A percentile compares a stretch with the other conserved stretches of the same genome.
Evolutionary conservation across 1,139 yeast species (phyloP).

Genomic region (Debaryomyces robertsiae): DNA sequence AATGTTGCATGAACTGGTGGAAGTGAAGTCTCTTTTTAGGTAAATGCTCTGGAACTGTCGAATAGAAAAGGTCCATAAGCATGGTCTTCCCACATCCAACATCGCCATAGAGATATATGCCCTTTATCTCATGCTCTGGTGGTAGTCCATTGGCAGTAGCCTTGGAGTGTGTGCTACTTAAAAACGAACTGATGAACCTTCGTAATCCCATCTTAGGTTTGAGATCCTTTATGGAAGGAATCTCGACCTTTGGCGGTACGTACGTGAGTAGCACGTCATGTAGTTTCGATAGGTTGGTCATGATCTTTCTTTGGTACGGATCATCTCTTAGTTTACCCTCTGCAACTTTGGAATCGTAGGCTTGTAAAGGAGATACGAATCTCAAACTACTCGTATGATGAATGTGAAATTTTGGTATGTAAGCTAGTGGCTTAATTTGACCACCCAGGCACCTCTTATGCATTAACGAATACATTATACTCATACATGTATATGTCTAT

Average conservation of each 20-base stretch:
- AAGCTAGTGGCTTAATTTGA: constrained; percentile 2
- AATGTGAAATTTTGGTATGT: constrained; percentile 1
- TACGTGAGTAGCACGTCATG: constrained; percentile 52
- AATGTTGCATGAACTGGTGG: constrained; percentile 94
- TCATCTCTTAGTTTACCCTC: constrained; percentile 61
- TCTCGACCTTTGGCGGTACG: constrained; percentile 54
- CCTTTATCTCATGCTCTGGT: constrained; percentile 51
- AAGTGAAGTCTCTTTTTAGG: constrained; percentile 84
- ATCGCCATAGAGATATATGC: constrained; percentile 92
- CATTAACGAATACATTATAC: constrained; percentile 4
- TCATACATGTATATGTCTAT: neutral
- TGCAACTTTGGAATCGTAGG: constrained; percentile 59
- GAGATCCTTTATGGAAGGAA: constrained; percentile 51
- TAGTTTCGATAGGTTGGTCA: constrained; percentile 53
- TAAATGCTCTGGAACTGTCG: constrained; percentile 74
- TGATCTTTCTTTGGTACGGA: constrained; percentile 65
- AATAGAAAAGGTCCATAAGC: constrained; percentile 94
- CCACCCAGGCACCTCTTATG: neutral
- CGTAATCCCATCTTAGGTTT: constrained; percentile 51
- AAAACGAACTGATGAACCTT: constrained; percentile 39
- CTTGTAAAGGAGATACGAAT: constrained; percentile 53
- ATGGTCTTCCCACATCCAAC: constrained; percentile 98
- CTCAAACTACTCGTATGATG: constrained; percentile 5
- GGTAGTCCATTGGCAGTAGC: constrained; percentile 5
- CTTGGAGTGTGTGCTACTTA: constrained; percentile 21